Evolutionary conservation across 2,329 filamentous ascomycete species (phyloP).

Genomic region (Fulvia fulva): DNA sequence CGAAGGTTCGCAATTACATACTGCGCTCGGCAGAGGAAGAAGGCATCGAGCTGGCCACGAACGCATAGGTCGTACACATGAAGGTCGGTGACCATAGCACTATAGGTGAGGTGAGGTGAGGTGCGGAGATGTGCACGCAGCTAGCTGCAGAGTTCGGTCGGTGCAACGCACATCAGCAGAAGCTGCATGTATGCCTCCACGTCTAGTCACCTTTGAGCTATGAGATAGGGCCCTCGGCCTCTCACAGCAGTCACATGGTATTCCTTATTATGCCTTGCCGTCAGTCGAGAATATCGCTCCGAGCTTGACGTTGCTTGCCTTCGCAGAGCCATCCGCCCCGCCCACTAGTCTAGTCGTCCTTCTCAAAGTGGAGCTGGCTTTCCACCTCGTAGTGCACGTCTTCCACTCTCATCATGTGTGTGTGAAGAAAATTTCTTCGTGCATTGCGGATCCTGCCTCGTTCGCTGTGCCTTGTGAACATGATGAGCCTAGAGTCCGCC

Average conservation of each 20-base stretch:
- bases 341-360: not conserved
- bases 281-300: not conserved
- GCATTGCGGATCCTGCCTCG: not conserved
- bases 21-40: slow-evolving; percentile 75
- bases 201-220: too few relatives aligned
- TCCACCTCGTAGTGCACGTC: not conserved
- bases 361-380: not conserved
- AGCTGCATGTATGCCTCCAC: too few relatives aligned
- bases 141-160: not conserved
- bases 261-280: not conserved
- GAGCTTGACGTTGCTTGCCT: not conserved
- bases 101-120: not conserved
- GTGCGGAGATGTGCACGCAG: not conserved
- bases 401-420: too few relatives aligned
- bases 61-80: not conserved
- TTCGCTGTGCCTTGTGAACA: not conserved
- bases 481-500: too few relatives aligned
- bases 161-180: too few relatives aligned
- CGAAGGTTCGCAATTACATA: slow-evolving; percentile 74
- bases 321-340: not conserved
- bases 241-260: not conserved
- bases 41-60: slow-evolving; percentile 59
- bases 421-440: not conserved
- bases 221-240: too few relatives aligned
- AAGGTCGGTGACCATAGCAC: too few relatives aligned